Evolutionary conservation across 2,329 filamentous ascomycete genomes (phyloP).

Genomic region (Cladosporium sp.): DNA sequence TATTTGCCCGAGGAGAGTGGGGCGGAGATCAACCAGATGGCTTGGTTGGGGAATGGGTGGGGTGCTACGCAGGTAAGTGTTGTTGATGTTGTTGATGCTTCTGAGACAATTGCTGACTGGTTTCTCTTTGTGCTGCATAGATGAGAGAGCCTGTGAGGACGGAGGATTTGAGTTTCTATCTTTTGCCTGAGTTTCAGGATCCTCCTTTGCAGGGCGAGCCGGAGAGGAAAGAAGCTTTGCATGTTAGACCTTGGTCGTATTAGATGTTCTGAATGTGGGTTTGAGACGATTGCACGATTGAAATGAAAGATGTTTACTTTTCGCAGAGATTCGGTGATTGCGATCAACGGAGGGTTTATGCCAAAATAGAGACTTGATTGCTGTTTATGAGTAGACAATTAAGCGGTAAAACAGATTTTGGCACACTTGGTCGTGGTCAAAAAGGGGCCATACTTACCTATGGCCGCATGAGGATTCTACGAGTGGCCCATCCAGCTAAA

Average conservation of each 20-base stretch:
- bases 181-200: constrained; percentile 38
- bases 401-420: background rate
- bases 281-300: background rate
- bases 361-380: background rate
- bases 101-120: too few species aligned
- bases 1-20: constrained; percentile 28
- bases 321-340: too few species aligned
- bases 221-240: constrained; percentile 35
- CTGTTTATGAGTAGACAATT: background rate
- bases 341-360: background rate
- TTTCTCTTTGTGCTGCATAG: constrained; percentile 56
- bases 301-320: background rate
- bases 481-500: too few species aligned
- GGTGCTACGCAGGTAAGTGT: constrained; percentile 60
- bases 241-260: constrained; percentile 35
- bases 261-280: constrained; percentile 15
- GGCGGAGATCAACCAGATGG: constrained; percentile 47
- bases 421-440: too few species aligned
- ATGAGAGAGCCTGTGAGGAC: constrained; percentile 32
- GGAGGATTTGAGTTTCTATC: constrained; percentile 38
- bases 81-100: too few species aligned
- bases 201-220: constrained; percentile 31
- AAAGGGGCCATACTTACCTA: too few species aligned
- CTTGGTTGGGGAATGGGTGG: constrained; percentile 66
- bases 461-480: too few species aligned